Evolutionary conservation across 768 basidiomycete genomes (phyloP).

Genomic region (Pleurotus djamor): DNA sequence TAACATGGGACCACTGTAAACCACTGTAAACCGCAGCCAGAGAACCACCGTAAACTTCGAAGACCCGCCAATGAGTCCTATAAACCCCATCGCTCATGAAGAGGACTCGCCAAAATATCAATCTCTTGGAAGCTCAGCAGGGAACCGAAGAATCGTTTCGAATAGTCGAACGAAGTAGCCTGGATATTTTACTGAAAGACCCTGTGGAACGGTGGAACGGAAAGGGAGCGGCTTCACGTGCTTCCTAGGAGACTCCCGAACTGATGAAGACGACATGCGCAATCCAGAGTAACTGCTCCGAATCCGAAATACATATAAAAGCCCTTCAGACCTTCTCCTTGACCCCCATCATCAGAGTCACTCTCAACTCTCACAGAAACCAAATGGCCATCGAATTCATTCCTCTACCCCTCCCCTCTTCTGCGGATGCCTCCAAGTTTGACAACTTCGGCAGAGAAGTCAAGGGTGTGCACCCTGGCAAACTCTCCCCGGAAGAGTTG

Average conservation of each 20-base stretch:
- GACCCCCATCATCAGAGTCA: background rate
- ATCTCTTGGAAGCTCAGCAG: background rate
- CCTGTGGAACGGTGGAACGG: too few relatives aligned
- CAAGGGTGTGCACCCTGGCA: conserved; percentile 66
- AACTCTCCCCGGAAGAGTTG: conserved; percentile 58
- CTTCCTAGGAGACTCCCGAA: background rate
- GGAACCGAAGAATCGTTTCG: background rate
- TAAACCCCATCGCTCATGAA: too few relatives aligned
- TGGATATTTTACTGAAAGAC: too few relatives aligned
- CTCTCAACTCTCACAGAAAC: background rate
- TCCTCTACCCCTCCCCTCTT: conserved; percentile 70
- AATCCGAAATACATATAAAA: background rate
- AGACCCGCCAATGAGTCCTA: too few relatives aligned
- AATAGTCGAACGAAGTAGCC: background rate
- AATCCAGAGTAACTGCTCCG: background rate
- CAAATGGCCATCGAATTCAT: conserved; percentile 65
- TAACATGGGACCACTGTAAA: background rate
- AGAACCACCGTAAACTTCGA: too few relatives aligned
- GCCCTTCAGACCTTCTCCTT: background rate
- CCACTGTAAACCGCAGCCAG: background rate
- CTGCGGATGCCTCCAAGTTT: conserved; percentile 68
- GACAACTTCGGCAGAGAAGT: conserved; percentile 76
- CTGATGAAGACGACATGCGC: background rate
- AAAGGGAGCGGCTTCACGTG: background rate
- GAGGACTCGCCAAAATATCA: background rate